phyloP scores from a whole-genome alignment of 1,139 yeast species.

The Martiniozyma asiatica region DNA sequence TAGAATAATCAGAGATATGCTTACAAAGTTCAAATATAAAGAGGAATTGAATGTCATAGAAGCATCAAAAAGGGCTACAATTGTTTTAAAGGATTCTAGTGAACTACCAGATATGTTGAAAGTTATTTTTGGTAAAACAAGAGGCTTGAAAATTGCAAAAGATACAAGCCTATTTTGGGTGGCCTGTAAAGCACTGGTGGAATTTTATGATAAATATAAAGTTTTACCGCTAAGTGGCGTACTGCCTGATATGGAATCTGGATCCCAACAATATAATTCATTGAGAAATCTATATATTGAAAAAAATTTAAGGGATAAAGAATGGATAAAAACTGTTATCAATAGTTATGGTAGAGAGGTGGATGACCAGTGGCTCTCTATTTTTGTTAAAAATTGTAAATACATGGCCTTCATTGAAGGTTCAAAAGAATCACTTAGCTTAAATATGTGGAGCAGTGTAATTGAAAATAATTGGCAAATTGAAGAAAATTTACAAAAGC shows the following conservation, averaged over 20 bases:
- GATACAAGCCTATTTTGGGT: slow-evolving; percentile 46
- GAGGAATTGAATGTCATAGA: slow-evolving; percentile 59
- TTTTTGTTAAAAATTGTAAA: slow-evolving; percentile 50
- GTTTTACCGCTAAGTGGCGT: slow-evolving; percentile 59
- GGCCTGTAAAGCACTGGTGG: slow-evolving; percentile 41
- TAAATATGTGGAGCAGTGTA: too few species aligned
- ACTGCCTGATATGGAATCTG: slow-evolving; percentile 84
- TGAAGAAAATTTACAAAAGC: slow-evolving; percentile 1
- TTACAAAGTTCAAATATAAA: slow-evolving; percentile 24
- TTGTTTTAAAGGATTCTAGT: slow-evolving; percentile 28
- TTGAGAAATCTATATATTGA: slow-evolving; percentile 46
- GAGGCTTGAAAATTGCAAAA: neutral
- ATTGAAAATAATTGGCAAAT: slow-evolving; percentile 8
- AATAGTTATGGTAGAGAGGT: slow-evolving; percentile 19
- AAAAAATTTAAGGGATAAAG: slow-evolving; percentile 44
- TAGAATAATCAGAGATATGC: slow-evolving; percentile 34
- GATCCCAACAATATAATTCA: slow-evolving; percentile 47
- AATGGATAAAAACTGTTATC: slow-evolving; percentile 23
- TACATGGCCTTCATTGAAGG: slow-evolving; percentile 26
- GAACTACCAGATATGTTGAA: slow-evolving; percentile 20
- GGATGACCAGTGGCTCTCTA: slow-evolving; percentile 28
- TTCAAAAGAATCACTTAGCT: too few species aligned
- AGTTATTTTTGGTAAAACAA: slow-evolving; percentile 22
- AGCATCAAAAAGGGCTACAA: slow-evolving; percentile 47
- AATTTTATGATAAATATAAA: slow-evolving; percentile 32